Conservation (phyloP, 139 green algal genomes). For the Raphidocelis subcapitata region DNA sequence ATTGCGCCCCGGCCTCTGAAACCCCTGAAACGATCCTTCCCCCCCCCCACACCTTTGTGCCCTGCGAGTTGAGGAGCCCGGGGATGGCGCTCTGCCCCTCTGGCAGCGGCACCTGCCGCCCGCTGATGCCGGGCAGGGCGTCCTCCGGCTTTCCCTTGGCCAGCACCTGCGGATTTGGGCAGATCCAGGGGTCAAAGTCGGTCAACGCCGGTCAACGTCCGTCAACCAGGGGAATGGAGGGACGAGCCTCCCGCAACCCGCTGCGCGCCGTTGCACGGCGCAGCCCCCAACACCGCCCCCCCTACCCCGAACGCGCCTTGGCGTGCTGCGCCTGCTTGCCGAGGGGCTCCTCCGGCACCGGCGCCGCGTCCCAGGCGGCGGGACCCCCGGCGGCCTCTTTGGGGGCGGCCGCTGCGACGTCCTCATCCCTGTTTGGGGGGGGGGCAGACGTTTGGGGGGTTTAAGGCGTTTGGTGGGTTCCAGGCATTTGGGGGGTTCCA, state of each 20-base stretch:
- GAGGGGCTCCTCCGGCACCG: constrained; percentile 26
- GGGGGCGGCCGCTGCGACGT: constrained; percentile 17
- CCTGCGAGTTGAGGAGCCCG: constrained; percentile 56
- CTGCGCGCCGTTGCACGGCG: too few species aligned
- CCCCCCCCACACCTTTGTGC: constrained; percentile 46
- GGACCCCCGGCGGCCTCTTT: not conserved
- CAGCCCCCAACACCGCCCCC: too few species aligned
- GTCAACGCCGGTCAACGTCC: too few species aligned
- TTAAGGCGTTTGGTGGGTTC: not conserved
- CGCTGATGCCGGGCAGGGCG: constrained; percentile 44
- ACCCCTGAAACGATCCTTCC: too few species aligned
- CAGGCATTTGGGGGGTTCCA: not conserved
- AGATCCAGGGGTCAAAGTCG: too few species aligned
- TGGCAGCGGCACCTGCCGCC: constrained; percentile 46
- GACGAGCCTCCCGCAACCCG: too few species aligned
- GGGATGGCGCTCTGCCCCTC: constrained; percentile 52
- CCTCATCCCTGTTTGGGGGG: constrained; percentile 12
- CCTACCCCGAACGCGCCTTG: too few species aligned
- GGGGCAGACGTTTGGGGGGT: not conserved
- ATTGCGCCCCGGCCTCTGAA: too few species aligned
- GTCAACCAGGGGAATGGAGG: too few species aligned
- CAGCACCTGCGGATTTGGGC: constrained; percentile 36
- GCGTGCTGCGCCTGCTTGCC: constrained; percentile 50
- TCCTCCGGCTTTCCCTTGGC: constrained; percentile 56
- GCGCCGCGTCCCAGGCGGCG: constrained; percentile 36